Base-by-base conservation (phyloP, 2,329 filamentous ascomycete genomes). In the Colletotrichum sublineola region DNA sequence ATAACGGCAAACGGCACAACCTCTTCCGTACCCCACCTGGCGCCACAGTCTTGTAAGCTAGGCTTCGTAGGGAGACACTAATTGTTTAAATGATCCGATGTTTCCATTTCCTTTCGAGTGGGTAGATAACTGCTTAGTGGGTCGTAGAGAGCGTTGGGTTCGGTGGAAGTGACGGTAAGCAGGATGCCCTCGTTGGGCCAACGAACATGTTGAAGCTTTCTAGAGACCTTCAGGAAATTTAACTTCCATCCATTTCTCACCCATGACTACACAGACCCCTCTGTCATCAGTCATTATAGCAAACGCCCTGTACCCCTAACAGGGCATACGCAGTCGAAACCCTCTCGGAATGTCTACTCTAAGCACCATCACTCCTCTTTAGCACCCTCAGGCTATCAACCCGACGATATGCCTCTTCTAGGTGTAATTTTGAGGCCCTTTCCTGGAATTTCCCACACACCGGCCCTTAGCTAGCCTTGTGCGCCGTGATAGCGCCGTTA, bases 141-240 rank as follows among this genome's bases (percentile, higher is more conserved):
- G 31, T 64, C 53, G 55, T 79, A 82, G 5, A 83, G 74, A 52
- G 81, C 78, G 2, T 77, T 80, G 5, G 82, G 77, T 55, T 82
- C 80, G 48, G 81, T 80, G 48, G 75, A 79, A 77, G 76, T 77
- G 71, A 81, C 79, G 31, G 75, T 68, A 36, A 80, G 77, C 78
- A 81, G 80, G 14, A 81, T 76, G 3, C 78, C 80, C 31, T 79
- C 31, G 81, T 72, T 2, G 79, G 78, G 33, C 79, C 79, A 29
- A 82, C 74, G 74, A 82, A 82, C 53, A 82, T 76, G 48, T 74
- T 68, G 57, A 78, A 78, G 33, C 76, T 77, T 12, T 12, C 74
- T 74, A 18, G 78, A 62, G 67, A 78, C 76, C 8, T 74, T 75
- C 33, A 74, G 70, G 71, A 78, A 78, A 31, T 73, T 76, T 3